Conservation (phyloP, 2,329 filamentous ascomycete genomes). For the Dothistroma septosporum region DNA sequence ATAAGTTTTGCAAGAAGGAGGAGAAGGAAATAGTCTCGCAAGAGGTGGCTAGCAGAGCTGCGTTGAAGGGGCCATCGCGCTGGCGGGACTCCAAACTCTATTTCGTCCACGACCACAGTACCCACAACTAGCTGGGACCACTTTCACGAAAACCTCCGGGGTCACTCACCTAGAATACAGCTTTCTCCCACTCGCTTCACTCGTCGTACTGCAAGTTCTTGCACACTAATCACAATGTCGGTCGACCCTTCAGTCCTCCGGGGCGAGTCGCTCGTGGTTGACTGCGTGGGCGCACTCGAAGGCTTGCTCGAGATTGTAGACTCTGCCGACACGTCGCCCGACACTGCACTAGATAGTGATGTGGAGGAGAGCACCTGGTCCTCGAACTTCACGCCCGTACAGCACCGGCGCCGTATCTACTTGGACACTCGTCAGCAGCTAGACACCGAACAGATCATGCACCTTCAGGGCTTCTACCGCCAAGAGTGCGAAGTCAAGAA, state of each 20-base stretch:
- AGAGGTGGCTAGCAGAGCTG: background rate
- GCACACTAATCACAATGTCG: background rate
- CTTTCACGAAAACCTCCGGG: background rate
- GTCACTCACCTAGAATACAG: background rate
- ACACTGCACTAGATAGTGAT: background rate
- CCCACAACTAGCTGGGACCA: background rate
- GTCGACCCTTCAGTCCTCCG: background rate
- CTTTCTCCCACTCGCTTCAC: background rate
- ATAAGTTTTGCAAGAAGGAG: no score
- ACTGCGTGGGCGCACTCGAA: background rate
- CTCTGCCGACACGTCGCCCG: background rate
- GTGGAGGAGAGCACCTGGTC: background rate
- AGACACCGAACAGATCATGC: background rate
- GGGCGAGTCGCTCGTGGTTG: background rate
- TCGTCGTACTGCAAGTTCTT: background rate
- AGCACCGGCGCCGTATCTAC: background rate
- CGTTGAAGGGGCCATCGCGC: background rate
- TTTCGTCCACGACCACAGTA: background rate
- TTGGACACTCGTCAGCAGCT: background rate
- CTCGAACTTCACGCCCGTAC: background rate
- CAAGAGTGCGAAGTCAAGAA: slow-evolving; percentile 7
- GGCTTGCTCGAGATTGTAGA: background rate
- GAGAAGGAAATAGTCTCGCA: background rate
- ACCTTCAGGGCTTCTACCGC: background rate
- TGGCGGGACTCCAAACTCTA: background rate